Evolutionary conservation across 257 asterid genomes (phyloP).

Genomic region (Salvia hispanica): DNA sequence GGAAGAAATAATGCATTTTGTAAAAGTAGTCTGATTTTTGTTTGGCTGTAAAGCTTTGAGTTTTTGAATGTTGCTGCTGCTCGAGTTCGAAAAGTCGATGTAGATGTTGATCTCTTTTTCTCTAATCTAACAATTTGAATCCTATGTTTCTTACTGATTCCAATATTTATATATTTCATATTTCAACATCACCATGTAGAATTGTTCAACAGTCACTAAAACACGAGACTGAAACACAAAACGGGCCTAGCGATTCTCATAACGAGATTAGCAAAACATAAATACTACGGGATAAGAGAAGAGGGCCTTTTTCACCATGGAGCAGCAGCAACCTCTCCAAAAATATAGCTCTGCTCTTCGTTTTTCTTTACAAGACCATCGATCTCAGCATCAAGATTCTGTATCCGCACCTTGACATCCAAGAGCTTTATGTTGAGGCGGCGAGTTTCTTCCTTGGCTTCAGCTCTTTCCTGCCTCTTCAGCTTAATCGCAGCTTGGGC

Average conservation of each 20-base stretch:
- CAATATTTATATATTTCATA: not conserved
- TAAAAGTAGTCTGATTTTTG: conserved; percentile 5
- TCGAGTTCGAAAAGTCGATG: conserved; percentile 7
- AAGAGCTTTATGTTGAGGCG: conserved; percentile 32
- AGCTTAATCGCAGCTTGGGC: conserved; percentile 18
- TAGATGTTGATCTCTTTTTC: conserved; percentile 10
- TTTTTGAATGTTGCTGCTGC: conserved; percentile 2
- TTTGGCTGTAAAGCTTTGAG: conserved; percentile 8
- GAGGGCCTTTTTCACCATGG: conserved; percentile 50
- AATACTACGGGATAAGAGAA: not conserved
- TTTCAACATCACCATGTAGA: not conserved
- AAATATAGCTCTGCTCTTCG: conserved; percentile 24
- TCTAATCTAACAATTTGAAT: conserved; percentile 10
- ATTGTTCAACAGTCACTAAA: not conserved
- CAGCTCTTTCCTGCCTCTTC: conserved; percentile 41
- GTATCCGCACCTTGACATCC: conserved; percentile 24
- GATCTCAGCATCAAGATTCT: conserved; percentile 43
- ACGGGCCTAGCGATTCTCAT: not conserved
- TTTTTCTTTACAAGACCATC: conserved; percentile 36
- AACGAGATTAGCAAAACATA: too few species aligned
- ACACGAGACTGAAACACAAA: conserved; percentile 9
- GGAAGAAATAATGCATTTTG: conserved; percentile 5
- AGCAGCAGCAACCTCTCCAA: conserved; percentile 45
- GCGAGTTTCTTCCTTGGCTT: conserved; percentile 39
- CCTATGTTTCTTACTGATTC: not conserved